Percentiles rank a stretch among this genome's conserved stretches.
phyloP scores from a whole-genome alignment of 1,284 basidiomycete species.

The Stygiomarasmius scandens region DNA sequence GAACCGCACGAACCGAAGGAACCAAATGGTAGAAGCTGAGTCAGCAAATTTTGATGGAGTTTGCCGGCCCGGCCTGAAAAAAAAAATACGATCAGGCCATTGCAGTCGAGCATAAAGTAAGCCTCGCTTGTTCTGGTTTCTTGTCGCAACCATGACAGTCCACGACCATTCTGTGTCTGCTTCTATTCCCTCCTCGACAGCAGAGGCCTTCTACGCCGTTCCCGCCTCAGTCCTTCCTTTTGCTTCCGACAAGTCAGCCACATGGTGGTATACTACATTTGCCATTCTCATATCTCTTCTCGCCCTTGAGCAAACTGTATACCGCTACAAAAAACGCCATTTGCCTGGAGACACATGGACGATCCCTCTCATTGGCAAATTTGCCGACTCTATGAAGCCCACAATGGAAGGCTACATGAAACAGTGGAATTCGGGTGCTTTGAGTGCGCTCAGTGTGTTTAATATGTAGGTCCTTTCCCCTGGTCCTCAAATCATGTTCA shows the following conservation, averaged over 20 bases:
- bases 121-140: not conserved
- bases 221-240: conserved; percentile 47
- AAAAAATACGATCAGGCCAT: conserved; percentile 15
- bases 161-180: conserved; percentile 40
- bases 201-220: conserved; percentile 43
- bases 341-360: conserved; percentile 90
- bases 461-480: conserved; percentile 74
- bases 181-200: conserved; percentile 45
- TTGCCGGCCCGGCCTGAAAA: too few relatives aligned
- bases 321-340: conserved; percentile 84
- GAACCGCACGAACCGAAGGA: too few relatives aligned
- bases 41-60: too few relatives aligned
- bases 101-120: not conserved
- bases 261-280: conserved; percentile 69
- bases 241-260: conserved; percentile 36
- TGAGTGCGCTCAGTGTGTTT: conserved; percentile 90
- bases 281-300: conserved; percentile 69
- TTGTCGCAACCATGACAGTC: conserved; percentile 36
- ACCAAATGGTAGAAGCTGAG: too few relatives aligned
- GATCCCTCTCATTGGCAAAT: conserved; percentile 93
- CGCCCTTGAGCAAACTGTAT: conserved; percentile 81
- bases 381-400: conserved; percentile 86
- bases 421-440: conserved; percentile 85
- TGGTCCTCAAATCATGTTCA: conserved; percentile 3
- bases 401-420: conserved; percentile 88